phyloP scores from a whole-genome alignment of 306 rosid species.

The Cicer chorassanicum region DNA sequence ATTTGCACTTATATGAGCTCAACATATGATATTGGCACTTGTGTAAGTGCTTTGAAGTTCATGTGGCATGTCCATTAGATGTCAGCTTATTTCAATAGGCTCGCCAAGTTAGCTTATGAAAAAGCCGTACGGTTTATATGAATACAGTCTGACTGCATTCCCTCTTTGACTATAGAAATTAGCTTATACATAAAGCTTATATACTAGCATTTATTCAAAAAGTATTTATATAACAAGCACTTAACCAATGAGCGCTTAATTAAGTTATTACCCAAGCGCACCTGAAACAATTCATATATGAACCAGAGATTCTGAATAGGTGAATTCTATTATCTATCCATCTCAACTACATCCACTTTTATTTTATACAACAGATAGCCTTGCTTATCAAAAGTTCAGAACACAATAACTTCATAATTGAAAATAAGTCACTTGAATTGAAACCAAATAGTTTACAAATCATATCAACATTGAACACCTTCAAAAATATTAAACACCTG shows the following conservation, averaged over 20 bases:
- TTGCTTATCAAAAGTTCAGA: background rate
- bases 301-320: background rate
- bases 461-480: no score
- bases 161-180: background rate
- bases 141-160: background rate
- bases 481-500: no score
- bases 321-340: conserved; percentile 5
- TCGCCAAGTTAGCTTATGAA: background rate
- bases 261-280: background rate
- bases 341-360: background rate
- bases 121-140: background rate
- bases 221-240: background rate
- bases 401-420: background rate
- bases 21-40: background rate
- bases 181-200: background rate
- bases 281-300: background rate
- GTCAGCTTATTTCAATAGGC: background rate
- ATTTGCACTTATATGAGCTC: background rate
- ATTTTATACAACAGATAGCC: background rate
- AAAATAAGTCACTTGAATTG: background rate
- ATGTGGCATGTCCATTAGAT: background rate
- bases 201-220: background rate
- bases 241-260: background rate
- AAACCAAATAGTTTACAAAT: background rate
- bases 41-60: background rate